Conservation (phyloP, 1,139 yeast genomes). For the Saccharomycopsis hybrid region DNA sequence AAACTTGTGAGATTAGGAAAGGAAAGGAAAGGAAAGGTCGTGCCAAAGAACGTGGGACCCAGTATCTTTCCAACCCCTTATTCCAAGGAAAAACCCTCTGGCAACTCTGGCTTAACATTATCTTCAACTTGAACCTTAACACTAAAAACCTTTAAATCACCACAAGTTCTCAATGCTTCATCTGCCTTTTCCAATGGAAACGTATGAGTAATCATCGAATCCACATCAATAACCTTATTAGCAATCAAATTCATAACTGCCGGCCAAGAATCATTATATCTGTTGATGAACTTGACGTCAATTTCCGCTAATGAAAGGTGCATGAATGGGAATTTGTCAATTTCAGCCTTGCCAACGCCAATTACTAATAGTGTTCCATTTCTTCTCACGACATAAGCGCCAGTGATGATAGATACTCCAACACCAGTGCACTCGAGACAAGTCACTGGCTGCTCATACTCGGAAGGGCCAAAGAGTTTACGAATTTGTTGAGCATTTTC, state of each 20-base stretch:
- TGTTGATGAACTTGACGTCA: slow-evolving; percentile 35
- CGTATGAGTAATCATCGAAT: slow-evolving; percentile 29
- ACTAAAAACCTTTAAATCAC: slow-evolving; percentile 28
- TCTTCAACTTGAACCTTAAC: slow-evolving; percentile 29
- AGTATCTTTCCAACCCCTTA: neutral
- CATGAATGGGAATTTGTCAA: slow-evolving; percentile 37
- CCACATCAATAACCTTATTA: slow-evolving; percentile 28
- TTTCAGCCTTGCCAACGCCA: slow-evolving; percentile 33
- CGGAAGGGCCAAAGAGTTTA: slow-evolving; percentile 27
- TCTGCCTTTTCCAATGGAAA: slow-evolving; percentile 30
- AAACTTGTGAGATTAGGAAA: too few relatives aligned
- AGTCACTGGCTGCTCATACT: slow-evolving; percentile 28
- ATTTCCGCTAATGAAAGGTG: slow-evolving; percentile 35
- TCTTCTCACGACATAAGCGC: slow-evolving; percentile 33
- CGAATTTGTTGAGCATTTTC: slow-evolving; percentile 31
- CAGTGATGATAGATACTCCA: slow-evolving; percentile 29
- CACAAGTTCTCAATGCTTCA: slow-evolving; percentile 28
- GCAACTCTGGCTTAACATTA: slow-evolving; percentile 15
- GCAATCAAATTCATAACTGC: slow-evolving; percentile 28
- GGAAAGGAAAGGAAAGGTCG: too few relatives aligned
- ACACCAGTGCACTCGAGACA: slow-evolving; percentile 33
- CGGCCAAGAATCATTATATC: slow-evolving; percentile 37
- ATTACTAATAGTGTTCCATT: slow-evolving; percentile 31
- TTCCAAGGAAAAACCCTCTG: slow-evolving; percentile 6
- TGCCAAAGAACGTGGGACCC: too few relatives aligned